Percentiles rank a stretch among this genome's conserved stretches.
phyloP scores from a whole-genome alignment of 805 yeast genomes.

The Pichia eremophila region DNA sequence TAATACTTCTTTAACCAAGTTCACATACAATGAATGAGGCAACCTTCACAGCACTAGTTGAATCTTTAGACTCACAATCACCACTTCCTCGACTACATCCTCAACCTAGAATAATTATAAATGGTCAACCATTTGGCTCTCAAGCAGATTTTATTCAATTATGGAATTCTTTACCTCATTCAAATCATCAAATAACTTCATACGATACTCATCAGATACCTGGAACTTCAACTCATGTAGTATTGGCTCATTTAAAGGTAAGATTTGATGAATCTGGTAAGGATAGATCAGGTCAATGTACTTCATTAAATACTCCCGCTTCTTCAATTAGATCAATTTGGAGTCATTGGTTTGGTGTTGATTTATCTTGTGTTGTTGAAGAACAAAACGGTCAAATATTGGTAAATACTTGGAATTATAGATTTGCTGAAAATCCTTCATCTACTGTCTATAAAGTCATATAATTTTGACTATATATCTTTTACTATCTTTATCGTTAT shows the following conservation, averaged over 20 bases:
- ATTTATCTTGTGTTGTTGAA: conserved; percentile 50
- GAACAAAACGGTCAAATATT: conserved; percentile 32
- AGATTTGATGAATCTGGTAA: conserved; percentile 70
- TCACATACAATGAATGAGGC: conserved; percentile 7
- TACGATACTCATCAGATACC: conserved; percentile 58
- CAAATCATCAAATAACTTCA: conserved; percentile 56
- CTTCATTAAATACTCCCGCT: conserved; percentile 33
- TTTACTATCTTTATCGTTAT: background rate
- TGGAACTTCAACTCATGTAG: conserved; percentile 5
- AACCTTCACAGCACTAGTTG: conserved; percentile 17
- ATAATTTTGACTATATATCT: background rate
- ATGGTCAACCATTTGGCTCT: conserved; percentile 49
- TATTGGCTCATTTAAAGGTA: conserved; percentile 47
- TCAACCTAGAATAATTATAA: conserved; percentile 43
- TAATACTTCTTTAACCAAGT: no score
- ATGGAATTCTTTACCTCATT: conserved; percentile 47
- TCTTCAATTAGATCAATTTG: conserved; percentile 36
- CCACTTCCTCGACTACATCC: conserved; percentile 39
- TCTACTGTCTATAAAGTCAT: conserved; percentile 28
- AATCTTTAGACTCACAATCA: conserved; percentile 16
- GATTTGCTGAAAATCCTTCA: conserved; percentile 54
- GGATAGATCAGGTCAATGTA: conserved; percentile 54
- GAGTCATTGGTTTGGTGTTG: conserved; percentile 68
- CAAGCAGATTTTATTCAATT: conserved; percentile 44
- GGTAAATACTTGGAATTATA: conserved; percentile 55